Percentiles rank a stretch among this genome's conserved stretches.
Evolutionary conservation across 495 filamentous ascomycete species (phyloP).

Genomic region (Cladorrhinum samala): DNA sequence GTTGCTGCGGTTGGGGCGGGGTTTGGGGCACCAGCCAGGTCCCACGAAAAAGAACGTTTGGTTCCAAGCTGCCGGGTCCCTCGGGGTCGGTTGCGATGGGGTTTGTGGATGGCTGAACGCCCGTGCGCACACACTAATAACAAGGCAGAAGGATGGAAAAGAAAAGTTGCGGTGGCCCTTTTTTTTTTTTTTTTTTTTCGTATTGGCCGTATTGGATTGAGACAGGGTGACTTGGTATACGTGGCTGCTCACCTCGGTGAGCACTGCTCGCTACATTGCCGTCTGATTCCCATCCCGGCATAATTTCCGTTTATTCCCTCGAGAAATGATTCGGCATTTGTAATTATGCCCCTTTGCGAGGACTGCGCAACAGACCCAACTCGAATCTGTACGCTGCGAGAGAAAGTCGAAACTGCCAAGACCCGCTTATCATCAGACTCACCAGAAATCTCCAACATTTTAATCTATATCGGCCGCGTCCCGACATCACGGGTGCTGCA

Average conservation of each 20-base stretch:
- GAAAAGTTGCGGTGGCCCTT: background rate
- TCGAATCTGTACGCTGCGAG: no score
- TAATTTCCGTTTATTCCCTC: background rate
- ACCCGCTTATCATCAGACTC: background rate
- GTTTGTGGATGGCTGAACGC: background rate
- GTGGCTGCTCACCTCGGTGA: background rate
- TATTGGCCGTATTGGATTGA: background rate
- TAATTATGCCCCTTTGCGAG: no score
- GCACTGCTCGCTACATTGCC: background rate
- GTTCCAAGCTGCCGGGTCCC: constrained; percentile 19
- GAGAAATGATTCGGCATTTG: background rate
- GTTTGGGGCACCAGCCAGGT: background rate
- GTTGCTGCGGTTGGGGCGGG: background rate
- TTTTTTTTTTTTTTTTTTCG: background rate
- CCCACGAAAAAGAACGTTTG: constrained; percentile 1
- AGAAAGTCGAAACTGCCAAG: no score
- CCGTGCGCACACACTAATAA: background rate
- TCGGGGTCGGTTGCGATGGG: background rate
- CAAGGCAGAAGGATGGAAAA: background rate
- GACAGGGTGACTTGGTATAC: background rate
- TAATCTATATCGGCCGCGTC: background rate
- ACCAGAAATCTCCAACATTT: no score
- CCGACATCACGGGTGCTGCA: background rate
- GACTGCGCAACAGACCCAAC: no score
- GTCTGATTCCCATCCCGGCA: background rate